Percentiles rank a stretch among this genome's conserved stretches.
Conservation (phyloP, 345 rosid species). For the Noccaea caerulescens region DNA sequence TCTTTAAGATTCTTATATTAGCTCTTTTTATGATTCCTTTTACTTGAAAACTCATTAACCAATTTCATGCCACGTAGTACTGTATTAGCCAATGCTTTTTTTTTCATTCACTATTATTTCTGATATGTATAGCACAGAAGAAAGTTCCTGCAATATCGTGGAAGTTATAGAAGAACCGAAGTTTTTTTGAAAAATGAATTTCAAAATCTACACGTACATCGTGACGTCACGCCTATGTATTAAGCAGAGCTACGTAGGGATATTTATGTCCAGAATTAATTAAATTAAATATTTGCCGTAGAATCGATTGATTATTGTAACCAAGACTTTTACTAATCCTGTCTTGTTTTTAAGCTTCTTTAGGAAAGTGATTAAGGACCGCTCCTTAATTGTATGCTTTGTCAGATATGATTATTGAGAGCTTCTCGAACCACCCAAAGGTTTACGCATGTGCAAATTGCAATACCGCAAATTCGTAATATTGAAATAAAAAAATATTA, state of each 20-base stretch:
- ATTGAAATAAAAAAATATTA: neutral
- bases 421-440: slow-evolving; percentile 27
- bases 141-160: too few relatives aligned
- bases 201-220: neutral
- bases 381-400: slow-evolving; percentile 39
- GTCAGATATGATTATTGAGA: slow-evolving; percentile 24
- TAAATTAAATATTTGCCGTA: neutral
- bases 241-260: neutral
- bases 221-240: slow-evolving; percentile 30
- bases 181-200: too few relatives aligned
- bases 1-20: too few relatives aligned
- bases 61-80: too few relatives aligned
- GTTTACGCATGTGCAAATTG: slow-evolving; percentile 18
- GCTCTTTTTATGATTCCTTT: too few relatives aligned
- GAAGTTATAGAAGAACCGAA: too few relatives aligned
- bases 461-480: neutral
- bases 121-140: too few relatives aligned
- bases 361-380: slow-evolving; percentile 43
- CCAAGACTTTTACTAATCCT: slow-evolving; percentile 17
- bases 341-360: slow-evolving; percentile 34
- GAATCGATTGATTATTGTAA: slow-evolving; percentile 25
- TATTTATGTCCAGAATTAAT: neutral
- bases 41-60: too few relatives aligned
- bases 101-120: too few relatives aligned
- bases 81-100: too few relatives aligned